Conservation (phyloP, 805 yeast genomes). For the Yueomyces sp. region DNA sequence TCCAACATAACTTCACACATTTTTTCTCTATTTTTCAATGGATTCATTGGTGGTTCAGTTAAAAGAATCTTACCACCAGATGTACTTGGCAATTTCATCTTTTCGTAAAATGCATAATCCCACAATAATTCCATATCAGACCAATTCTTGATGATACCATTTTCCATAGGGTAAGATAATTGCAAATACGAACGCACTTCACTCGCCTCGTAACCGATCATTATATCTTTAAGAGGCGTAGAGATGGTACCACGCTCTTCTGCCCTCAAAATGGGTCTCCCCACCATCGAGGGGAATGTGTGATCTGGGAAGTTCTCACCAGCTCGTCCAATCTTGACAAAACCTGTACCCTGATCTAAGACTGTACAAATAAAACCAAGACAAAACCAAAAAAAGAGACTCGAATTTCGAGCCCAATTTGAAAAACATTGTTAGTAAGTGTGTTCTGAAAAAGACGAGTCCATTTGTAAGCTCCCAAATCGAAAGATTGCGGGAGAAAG, state of each 20-base stretch:
- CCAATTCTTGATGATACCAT: constrained; percentile 95
- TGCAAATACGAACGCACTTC: constrained; percentile 82
- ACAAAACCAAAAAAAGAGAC: not conserved
- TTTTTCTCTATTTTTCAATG: constrained; percentile 73
- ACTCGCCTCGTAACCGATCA: constrained; percentile 96
- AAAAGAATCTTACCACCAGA: constrained; percentile 69
- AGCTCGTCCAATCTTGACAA: constrained; percentile 92
- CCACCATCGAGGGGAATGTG: constrained; percentile 95
- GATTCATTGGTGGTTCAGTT: constrained; percentile 98
- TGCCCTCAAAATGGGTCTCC: constrained; percentile 92
- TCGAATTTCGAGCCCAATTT: not conserved
- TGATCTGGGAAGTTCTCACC: constrained; percentile 95
- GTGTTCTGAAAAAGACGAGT: not conserved
- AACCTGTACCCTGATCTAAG: constrained; percentile 98
- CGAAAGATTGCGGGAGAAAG: not conserved
- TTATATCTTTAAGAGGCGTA: constrained; percentile 79
- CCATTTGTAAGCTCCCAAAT: constrained; percentile 1
- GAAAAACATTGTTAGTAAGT: constrained; percentile 4
- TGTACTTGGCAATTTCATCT: constrained; percentile 67
- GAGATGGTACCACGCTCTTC: constrained; percentile 63
- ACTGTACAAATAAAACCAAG: constrained; percentile 28
- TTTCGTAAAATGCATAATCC: constrained; percentile 93
- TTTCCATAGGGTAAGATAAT: constrained; percentile 97
- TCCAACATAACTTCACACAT: constrained; percentile 94
- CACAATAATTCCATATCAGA: constrained; percentile 97